Evolutionary conservation across 2,329 filamentous ascomycete genomes (phyloP).

Genomic region (Biscogniauxia mediterranea): DNA sequence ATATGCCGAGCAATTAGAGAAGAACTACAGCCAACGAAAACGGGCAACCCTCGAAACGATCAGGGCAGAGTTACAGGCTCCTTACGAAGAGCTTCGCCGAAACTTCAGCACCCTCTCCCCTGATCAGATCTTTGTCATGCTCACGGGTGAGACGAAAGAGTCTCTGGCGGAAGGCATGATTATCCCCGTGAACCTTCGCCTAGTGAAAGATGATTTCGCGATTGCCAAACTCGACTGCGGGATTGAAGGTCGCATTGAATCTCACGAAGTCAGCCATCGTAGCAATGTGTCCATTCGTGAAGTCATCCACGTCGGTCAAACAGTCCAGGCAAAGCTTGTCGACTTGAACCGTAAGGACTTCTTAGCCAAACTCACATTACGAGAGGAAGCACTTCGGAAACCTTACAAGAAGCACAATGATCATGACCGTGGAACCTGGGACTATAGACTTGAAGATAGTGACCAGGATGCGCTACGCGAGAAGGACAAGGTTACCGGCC

Average conservation of each 20-base stretch:
- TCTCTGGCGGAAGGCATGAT: slow-evolving; percentile 89
- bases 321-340: slow-evolving; percentile 81
- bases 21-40: slow-evolving; percentile 90
- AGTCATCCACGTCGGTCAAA: slow-evolving; percentile 76
- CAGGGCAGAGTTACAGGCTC: slow-evolving; percentile 84
- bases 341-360: slow-evolving; percentile 87
- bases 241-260: slow-evolving; percentile 83
- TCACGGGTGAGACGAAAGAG: slow-evolving; percentile 87
- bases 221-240: slow-evolving; percentile 93
- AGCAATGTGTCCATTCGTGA: slow-evolving; percentile 64
- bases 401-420: slow-evolving; percentile 70
- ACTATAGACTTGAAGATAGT: slow-evolving; percentile 73
- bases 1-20: slow-evolving; percentile 92
- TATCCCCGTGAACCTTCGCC: slow-evolving; percentile 81
- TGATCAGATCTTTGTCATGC: slow-evolving; percentile 91
- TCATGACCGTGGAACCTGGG: slow-evolving; percentile 80
- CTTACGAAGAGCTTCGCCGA: slow-evolving; percentile 90
- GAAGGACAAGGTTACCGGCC: slow-evolving; percentile 81
- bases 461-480: slow-evolving; percentile 83
- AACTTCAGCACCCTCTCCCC: slow-evolving; percentile 68
- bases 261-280: slow-evolving; percentile 76
- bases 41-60: slow-evolving; percentile 95
- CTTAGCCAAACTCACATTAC: slow-evolving; percentile 76
- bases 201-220: slow-evolving; percentile 88
- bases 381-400: slow-evolving; percentile 75